A percentile compares a stretch with the other conserved stretches of the same genome.
phyloP scores from a whole-genome alignment of 768 basidiomycete species.

The Lactifluus hygrophoroides region DNA sequence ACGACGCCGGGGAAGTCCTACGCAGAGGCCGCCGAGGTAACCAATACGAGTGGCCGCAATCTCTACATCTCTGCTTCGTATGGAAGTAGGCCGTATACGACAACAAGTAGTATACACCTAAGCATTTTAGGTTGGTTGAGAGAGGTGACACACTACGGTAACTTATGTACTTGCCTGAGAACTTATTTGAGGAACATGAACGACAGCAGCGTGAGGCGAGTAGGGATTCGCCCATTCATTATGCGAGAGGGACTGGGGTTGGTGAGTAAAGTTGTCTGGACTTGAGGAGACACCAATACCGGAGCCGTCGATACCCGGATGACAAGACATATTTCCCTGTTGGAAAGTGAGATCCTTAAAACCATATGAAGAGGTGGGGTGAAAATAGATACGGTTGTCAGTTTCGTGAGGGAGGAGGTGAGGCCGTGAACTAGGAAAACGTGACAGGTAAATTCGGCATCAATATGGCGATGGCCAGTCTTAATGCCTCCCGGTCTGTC shows the following conservation, averaged over 20 bases:
- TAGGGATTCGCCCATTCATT: background rate
- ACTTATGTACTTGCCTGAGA: background rate
- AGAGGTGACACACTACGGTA: too few relatives aligned
- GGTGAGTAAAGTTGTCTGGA: background rate
- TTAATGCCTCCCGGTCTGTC: too few relatives aligned
- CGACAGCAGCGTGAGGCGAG: too few relatives aligned
- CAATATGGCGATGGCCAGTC: background rate
- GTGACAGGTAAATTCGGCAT: background rate
- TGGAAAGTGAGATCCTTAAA: background rate
- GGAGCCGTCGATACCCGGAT: too few relatives aligned
- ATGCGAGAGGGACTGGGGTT: background rate
- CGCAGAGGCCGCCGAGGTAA: background rate
- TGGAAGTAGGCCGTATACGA: background rate
- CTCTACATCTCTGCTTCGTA: background rate
- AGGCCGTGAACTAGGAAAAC: background rate
- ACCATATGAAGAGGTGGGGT: background rate
- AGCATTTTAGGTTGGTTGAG: background rate
- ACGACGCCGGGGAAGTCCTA: background rate
- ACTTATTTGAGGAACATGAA: background rate
- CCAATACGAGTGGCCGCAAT: background rate
- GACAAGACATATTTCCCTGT: background rate
- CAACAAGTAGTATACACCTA: background rate
- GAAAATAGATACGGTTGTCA: background rate
- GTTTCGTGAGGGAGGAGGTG: background rate
- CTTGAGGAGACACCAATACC: background rate